Base-by-base conservation (phyloP, 441 rosid genomes). In the Corymbia calophylla region DNA sequence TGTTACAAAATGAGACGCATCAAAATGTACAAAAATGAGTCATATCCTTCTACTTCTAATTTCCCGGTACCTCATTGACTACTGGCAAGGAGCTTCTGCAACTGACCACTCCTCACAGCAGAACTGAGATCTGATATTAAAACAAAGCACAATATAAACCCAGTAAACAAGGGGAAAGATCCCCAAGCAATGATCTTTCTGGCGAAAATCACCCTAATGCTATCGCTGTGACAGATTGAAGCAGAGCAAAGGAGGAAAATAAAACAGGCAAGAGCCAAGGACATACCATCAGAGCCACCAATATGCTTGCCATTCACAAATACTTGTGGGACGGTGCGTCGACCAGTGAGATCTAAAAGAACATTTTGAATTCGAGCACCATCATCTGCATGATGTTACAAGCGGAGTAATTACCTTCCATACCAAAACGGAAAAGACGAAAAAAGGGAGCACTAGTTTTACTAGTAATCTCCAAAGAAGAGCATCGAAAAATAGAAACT, bases 251-350 rank as follows among this genome's bases (percentile, higher is more conserved):
- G 51, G 51, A 77, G 84, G 84, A 62, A 62, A 77, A 77, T 21
- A 77, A 86, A 10, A 55, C 9, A 86, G 88, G 17, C 35, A 39
- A 86, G 49, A 86, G 68, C 51, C 70, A 16, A 88, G 92, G 90
- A 53, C 87, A 88, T 87, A 96, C 99, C 99, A 91, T 97, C 97
- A 88, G 97, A 96, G 80, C 99, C 98, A 88, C 99, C 98, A 84
- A 96, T 91, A 91, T 96, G 98, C 92, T 97, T 95, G 80, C 97
- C 97, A 90, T 96, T 95, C 88, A 97, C 95, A 92, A 96, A 97
- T 51, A 97, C 93, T 94, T 97, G 99, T 0, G 99, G 99, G 87
- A 97, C 97, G 23, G 99, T 97, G 66, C 91, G 91, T 14, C 94
- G 95, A 54, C 99, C 99, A 6, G 97, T 96, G 70, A 96, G 92